phyloP scores from a whole-genome alignment of 495 filamentous ascomycete genomes.

The Daldinia grandis region DNA sequence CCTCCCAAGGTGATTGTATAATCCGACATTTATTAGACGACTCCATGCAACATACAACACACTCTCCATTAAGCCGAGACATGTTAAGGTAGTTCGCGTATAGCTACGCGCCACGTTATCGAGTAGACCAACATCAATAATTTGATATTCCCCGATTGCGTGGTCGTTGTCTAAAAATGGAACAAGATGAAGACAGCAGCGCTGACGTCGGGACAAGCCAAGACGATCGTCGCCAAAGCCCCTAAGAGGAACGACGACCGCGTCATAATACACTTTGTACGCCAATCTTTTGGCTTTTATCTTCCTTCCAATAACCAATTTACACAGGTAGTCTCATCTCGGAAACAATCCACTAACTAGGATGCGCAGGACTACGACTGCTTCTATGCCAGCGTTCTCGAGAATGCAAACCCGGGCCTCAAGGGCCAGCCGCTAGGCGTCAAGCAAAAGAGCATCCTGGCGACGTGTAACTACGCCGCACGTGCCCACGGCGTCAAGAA shows the following conservation, averaged over 20 bases:
- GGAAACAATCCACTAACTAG: slow-evolving; percentile 1
- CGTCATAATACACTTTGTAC: slow-evolving; percentile 84
- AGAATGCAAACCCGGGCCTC: slow-evolving; percentile 77
- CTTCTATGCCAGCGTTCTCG: slow-evolving; percentile 92
- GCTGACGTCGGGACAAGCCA: slow-evolving; percentile 35
- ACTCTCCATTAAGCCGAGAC: not conserved
- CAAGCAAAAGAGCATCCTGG: slow-evolving; percentile 84
- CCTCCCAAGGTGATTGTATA: too few species aligned
- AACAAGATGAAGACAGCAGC: slow-evolving; percentile 41
- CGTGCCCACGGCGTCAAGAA: slow-evolving; percentile 79
- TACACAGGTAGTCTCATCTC: not conserved
- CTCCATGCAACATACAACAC: not conserved
- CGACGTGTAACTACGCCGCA: slow-evolving; percentile 95
- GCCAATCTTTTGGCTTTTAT: slow-evolving; percentile 31
- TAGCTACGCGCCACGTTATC: not conserved
- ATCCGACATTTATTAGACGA: not conserved
- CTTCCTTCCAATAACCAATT: not conserved
- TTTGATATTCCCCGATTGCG: not conserved
- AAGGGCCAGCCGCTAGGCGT: slow-evolving; percentile 72
- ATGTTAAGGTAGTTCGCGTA: not conserved
- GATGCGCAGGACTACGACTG: slow-evolving; percentile 81
- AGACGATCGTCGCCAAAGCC: slow-evolving; percentile 40
- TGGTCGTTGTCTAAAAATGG: slow-evolving; percentile 39
- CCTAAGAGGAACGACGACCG: slow-evolving; percentile 68
- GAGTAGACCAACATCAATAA: not conserved